A percentile compares a stretch with the other conserved stretches of the same genome.
Evolutionary conservation across 805 yeast species (phyloP).

Genomic region (Saturnispora sanitii): DNA sequence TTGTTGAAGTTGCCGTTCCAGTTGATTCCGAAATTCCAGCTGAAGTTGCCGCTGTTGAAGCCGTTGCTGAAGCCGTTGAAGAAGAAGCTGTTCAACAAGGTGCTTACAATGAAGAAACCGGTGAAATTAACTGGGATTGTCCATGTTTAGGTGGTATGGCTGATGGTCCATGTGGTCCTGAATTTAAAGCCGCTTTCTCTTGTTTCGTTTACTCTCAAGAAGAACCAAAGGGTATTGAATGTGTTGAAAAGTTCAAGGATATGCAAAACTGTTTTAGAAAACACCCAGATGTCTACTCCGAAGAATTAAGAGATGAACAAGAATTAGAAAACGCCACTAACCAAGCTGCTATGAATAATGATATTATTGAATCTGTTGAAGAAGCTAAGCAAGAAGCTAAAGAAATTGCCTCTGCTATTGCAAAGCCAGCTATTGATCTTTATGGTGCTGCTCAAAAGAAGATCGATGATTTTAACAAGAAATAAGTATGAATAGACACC

Average conservation of each 20-base stretch:
- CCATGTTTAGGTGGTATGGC: slow-evolving; percentile 99
- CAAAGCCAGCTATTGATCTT: slow-evolving; percentile 11
- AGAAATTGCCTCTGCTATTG: slow-evolving; percentile 9
- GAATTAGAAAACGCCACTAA: slow-evolving; percentile 25
- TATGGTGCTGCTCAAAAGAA: slow-evolving; percentile 15
- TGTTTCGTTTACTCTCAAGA: slow-evolving; percentile 90
- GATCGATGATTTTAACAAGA: slow-evolving; percentile 14
- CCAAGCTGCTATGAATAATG: slow-evolving; percentile 15
- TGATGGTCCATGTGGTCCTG: slow-evolving; percentile 95
- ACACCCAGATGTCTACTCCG: slow-evolving; percentile 89
- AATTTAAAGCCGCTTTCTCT: slow-evolving; percentile 86
- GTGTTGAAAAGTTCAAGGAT: slow-evolving; percentile 77
- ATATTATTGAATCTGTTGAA: slow-evolving; percentile 16
- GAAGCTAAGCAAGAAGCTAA: slow-evolving; percentile 16
- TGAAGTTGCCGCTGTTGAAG: slow-evolving; percentile 6
- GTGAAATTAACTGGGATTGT: slow-evolving; percentile 99
- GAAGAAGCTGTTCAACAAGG: slow-evolving; percentile 40
- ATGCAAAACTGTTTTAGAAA: slow-evolving; percentile 94
- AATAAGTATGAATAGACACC: slow-evolving; percentile 2
- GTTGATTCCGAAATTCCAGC: no score
- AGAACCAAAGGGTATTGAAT: slow-evolving; percentile 95
- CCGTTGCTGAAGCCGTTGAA: slow-evolving; percentile 14
- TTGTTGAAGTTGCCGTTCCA: slow-evolving; percentile 2
- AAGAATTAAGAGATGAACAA: slow-evolving; percentile 77
- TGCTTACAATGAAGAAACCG: slow-evolving; percentile 93